A percentile compares a stretch with the other conserved stretches of the same genome.
phyloP scores from a whole-genome alignment of 179 eudicot genomes.

The Camellia oleifera region DNA sequence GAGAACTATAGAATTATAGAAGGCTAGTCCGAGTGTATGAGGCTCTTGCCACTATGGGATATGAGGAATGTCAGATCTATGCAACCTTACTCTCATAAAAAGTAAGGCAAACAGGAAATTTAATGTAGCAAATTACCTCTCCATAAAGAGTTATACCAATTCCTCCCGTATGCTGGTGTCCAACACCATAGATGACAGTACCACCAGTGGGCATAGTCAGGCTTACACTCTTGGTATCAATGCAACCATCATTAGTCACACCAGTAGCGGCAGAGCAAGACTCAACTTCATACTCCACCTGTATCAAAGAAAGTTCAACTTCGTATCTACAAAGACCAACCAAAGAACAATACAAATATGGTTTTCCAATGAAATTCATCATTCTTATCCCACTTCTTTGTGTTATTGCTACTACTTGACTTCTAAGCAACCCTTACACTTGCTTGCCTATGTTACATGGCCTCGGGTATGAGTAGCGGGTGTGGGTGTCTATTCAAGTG shows the following conservation, averaged over 20 bases:
- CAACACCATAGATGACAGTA: slow-evolving; percentile 68
- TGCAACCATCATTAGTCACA: slow-evolving; percentile 32
- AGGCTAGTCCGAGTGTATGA: too few species aligned
- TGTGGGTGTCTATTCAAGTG: too few species aligned
- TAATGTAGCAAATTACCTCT: slow-evolving; percentile 41
- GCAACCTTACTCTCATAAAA: too few species aligned
- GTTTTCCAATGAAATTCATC: background rate
- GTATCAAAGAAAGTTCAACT: slow-evolving; percentile 16
- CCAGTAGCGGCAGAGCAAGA: slow-evolving; percentile 37
- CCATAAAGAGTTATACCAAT: slow-evolving; percentile 66
- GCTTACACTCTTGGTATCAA: slow-evolving; percentile 43
- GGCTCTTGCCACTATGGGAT: too few species aligned
- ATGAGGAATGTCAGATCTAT: too few species aligned
- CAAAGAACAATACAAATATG: background rate
- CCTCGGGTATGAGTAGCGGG: too few species aligned
- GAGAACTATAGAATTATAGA: too few species aligned
- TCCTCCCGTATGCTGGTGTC: slow-evolving; percentile 90
- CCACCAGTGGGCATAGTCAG: slow-evolving; percentile 62
- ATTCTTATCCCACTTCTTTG: background rate
- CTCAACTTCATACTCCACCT: slow-evolving; percentile 71
- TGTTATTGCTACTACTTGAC: background rate
- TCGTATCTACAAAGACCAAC: background rate
- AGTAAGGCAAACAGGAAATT: too few species aligned
- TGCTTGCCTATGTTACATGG: background rate
- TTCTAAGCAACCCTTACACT: background rate